Conservation (phyloP, 2,329 filamentous ascomycete genomes). For the Kalaharituber pfeilii region DNA sequence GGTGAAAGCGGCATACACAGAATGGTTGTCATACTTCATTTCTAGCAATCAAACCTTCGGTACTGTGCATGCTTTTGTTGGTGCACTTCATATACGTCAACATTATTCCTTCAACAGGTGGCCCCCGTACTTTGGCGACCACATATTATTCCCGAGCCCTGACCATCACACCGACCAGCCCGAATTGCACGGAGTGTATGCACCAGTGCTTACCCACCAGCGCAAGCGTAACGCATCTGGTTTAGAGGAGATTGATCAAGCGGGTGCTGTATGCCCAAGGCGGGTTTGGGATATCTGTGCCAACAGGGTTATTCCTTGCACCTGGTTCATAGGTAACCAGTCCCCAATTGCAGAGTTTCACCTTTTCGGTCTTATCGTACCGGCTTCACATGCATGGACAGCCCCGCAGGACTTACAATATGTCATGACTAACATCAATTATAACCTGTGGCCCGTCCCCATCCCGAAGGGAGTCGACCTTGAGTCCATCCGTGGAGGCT, state of each 20-base stretch:
- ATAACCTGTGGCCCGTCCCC: slow-evolving; percentile 1
- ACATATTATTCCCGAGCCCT: no score
- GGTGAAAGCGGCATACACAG: no score
- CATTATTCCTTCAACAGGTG: no score
- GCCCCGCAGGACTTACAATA: not conserved
- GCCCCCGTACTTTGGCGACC: no score
- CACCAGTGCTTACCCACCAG: no score
- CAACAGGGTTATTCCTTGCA: not conserved
- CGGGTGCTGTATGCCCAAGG: not conserved
- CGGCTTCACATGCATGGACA: slow-evolving; percentile 4
- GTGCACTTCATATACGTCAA: no score
- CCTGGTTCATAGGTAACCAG: not conserved
- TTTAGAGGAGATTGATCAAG: no score
- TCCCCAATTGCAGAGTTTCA: not conserved
- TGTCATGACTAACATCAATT: not conserved
- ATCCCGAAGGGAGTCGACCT: not conserved
- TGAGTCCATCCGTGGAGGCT: not conserved
- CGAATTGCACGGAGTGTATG: no score
- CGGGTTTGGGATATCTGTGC: not conserved
- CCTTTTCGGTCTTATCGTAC: not conserved
- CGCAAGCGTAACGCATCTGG: no score
- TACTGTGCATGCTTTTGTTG: not conserved
- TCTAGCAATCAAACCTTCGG: not conserved
- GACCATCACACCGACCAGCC: no score
- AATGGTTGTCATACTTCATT: not conserved